These are phyloP conservation scores for Xylariomycetidae sp. DNA, from an alignment of 2,329 filamentous ascomycete species.

Conservation along the genomic window DNA sequence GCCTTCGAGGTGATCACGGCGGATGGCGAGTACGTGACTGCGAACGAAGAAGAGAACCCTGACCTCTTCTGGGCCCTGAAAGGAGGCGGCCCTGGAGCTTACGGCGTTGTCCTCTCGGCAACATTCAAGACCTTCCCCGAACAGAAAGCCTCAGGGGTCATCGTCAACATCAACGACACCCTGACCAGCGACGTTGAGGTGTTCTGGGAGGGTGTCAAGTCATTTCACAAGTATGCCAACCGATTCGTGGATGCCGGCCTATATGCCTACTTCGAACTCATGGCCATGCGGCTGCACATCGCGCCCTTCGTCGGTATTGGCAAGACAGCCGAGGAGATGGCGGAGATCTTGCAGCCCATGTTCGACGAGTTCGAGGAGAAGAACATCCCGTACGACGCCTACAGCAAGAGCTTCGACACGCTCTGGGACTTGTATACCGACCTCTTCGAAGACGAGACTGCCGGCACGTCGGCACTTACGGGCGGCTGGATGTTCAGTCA, in stretches of 20 bases:
- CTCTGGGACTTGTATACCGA: constrained; percentile 33
- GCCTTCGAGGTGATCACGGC: constrained; percentile 42
- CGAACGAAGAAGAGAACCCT: constrained; percentile 38
- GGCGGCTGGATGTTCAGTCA: constrained; percentile 35
- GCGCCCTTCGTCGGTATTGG: constrained; percentile 33
- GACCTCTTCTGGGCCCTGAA: constrained; percentile 56
- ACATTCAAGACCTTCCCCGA: constrained; percentile 49
- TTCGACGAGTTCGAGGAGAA: constrained; percentile 27
- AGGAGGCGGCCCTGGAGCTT: constrained; percentile 49
- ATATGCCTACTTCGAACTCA: constrained; percentile 39
- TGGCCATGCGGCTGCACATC: constrained; percentile 35
- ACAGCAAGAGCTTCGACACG: constrained; percentile 25
- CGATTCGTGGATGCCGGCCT: constrained; percentile 37
- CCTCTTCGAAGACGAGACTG: constrained; percentile 32
- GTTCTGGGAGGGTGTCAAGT: constrained; percentile 43
- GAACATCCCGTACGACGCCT: constrained; percentile 23
- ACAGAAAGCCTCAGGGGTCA: constrained; percentile 35
- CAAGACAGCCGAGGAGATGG: constrained; percentile 30
- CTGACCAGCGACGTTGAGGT: constrained; percentile 31
- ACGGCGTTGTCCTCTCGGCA: constrained; percentile 46
- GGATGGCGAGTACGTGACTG: constrained; percentile 37
- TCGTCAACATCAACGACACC: constrained; percentile 33
- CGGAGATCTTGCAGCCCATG: constrained; percentile 30
- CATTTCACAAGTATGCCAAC: constrained; percentile 41
- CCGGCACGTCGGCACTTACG: constrained; percentile 29